Conservation (phyloP, 768 basidiomycete species). For the Boletus fagicola region DNA sequence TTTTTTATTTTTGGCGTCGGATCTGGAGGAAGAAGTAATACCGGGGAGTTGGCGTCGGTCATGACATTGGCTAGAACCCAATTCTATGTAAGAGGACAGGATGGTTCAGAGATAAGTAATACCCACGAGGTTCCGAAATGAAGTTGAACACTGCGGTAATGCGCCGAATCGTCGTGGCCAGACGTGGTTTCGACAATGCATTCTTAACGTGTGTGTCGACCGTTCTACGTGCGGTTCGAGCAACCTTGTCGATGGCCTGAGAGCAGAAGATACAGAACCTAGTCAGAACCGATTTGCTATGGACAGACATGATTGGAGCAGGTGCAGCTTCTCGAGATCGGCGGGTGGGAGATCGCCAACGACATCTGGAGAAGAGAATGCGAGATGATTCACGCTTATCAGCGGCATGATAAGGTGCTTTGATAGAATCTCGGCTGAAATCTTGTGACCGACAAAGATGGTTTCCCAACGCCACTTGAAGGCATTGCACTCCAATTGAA, state of each 20-base stretch:
- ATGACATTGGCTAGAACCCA: conserved; percentile 47
- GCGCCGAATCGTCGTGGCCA: conserved; percentile 64
- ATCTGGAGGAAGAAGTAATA: conserved; percentile 34
- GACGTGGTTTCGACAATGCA: conserved; percentile 64
- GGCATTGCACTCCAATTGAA: conserved; percentile 53
- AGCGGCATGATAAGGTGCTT: conserved; percentile 76
- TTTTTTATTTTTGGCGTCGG: conserved; percentile 15
- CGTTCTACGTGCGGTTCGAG: conserved; percentile 64
- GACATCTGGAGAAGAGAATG: conserved; percentile 60
- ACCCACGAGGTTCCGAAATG: conserved; percentile 62
- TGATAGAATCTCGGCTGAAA: conserved; percentile 71
- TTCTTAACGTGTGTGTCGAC: conserved; percentile 72
- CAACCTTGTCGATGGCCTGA: conserved; percentile 69
- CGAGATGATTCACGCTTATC: conserved; percentile 66
- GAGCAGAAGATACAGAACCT: neutral
- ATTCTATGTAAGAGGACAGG: conserved; percentile 13
- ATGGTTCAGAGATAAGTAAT: conserved; percentile 6
- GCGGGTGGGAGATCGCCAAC: conserved; percentile 52
- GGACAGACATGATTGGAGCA: neutral
- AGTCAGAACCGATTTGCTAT: conserved; percentile 6
- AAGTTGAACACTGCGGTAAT: conserved; percentile 74
- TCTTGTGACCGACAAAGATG: conserved; percentile 57
- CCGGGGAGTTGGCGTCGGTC: conserved; percentile 45
- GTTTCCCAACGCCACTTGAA: conserved; percentile 85
- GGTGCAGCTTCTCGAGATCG: conserved; percentile 64